Conservation (phyloP, 768 basidiomycete genomes). For the Astraeus odoratus region DNA sequence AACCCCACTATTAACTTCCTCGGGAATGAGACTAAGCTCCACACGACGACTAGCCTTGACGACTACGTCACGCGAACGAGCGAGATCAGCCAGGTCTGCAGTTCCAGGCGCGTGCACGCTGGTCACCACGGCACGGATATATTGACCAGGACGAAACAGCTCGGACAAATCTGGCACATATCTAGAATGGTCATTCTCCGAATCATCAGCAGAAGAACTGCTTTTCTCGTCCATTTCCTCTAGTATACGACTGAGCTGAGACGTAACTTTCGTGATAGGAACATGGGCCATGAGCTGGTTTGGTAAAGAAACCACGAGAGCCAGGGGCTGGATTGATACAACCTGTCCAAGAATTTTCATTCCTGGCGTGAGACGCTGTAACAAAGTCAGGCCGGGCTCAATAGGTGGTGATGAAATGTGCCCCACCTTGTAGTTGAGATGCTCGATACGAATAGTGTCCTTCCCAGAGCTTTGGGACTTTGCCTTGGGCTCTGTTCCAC, state of each 20-base stretch:
- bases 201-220: constrained; percentile 37
- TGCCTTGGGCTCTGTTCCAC: constrained; percentile 37
- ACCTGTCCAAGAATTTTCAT: constrained; percentile 90
- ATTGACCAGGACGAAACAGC: constrained; percentile 82
- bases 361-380: constrained; percentile 68
- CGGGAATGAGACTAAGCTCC: constrained; percentile 79
- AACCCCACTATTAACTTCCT: constrained; percentile 77
- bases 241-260: constrained; percentile 65
- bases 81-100: constrained; percentile 48
- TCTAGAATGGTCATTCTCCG: constrained; percentile 32
- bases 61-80: constrained; percentile 60
- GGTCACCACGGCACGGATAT: constrained; percentile 71
- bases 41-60: constrained; percentile 67
- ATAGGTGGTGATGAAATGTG: neutral
- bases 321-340: constrained; percentile 78
- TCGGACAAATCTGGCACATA: constrained; percentile 62
- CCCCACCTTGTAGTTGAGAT: constrained; percentile 86
- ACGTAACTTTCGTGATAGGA: constrained; percentile 87
- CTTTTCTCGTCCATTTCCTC: constrained; percentile 54
- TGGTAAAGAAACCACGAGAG: constrained; percentile 89
- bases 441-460: constrained; percentile 71
- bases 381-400: constrained; percentile 4
- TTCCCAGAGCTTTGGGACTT: constrained; percentile 34
- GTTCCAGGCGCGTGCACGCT: constrained; percentile 62
- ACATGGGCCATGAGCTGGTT: constrained; percentile 92